Percentiles rank a stretch among this genome's conserved stretches.
These are phyloP conservation scores for Saccharomycopsis hybrid DNA, from an alignment of 1,139 yeast species.

Conservation along the genomic window DNA sequence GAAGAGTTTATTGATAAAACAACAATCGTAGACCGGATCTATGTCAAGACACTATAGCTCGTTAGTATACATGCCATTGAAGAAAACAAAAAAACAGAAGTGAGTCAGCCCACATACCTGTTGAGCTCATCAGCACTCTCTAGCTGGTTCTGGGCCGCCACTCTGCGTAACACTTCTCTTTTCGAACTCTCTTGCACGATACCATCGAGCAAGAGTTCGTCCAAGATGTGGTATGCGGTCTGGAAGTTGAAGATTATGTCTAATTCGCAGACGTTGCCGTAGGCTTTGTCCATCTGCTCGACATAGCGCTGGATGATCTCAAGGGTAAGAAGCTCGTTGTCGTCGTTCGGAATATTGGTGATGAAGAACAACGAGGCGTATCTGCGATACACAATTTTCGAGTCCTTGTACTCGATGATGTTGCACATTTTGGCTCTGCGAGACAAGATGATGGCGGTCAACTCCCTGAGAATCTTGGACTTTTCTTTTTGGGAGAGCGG, in stretches of 20 bases:
- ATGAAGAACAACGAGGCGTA: slow-evolving; percentile 90
- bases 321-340: slow-evolving; percentile 79
- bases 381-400: slow-evolving; percentile 82
- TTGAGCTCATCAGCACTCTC: slow-evolving; percentile 59
- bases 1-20: no score
- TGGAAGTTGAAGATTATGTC: slow-evolving; percentile 93
- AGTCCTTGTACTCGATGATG: slow-evolving; percentile 83
- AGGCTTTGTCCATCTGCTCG: slow-evolving; percentile 92
- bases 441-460: slow-evolving; percentile 76
- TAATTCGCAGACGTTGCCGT: slow-evolving; percentile 93
- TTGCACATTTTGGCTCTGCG: slow-evolving; percentile 95
- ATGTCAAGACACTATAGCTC: no score
- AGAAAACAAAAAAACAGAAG: no score
- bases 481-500: slow-evolving; percentile 79
- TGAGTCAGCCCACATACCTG: slow-evolving; percentile 37
- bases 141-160: slow-evolving; percentile 73
- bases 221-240: slow-evolving; percentile 86
- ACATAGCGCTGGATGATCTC: slow-evolving; percentile 91
- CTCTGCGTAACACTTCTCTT: slow-evolving; percentile 68
- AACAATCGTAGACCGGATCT: no score
- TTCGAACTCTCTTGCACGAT: slow-evolving; percentile 79
- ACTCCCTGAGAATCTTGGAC: slow-evolving; percentile 73
- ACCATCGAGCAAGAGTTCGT: slow-evolving; percentile 81
- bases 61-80: no score
- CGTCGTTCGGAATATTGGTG: slow-evolving; percentile 77